Evolutionary conservation across 768 basidiomycete species (phyloP), one percentile per base, ranked within the genome.

Genomic region (Tricholomella constricta): DNA sequence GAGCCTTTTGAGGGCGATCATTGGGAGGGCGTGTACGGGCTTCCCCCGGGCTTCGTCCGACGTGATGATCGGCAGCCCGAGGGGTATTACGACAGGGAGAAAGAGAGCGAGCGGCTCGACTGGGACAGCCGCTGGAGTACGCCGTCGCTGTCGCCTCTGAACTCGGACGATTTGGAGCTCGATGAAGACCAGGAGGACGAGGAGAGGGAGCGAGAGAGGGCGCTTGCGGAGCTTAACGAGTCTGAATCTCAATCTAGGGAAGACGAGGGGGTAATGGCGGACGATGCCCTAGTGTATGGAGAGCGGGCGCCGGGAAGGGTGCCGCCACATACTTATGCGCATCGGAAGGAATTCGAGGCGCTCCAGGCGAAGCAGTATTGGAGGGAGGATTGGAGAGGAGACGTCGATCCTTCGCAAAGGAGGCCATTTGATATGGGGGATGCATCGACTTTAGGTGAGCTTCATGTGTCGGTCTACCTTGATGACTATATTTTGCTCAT

Each of bases 1-100:
- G 91, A 92, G 51, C 89, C 90, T 3, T 88, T 90, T 55, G 88
- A 92, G 67, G 91, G 88, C 14, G 84, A 92, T 55, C 91, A 92
- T 61, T 92, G 90, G 90, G 81, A 89, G 62, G 88, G 88, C 1
- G 80, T 81, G n/a, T 82, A 81, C 56, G 85, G 77, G 7, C 52
- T 77, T 22, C 78, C 80, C 23, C 66, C 74, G n/a, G 80, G 83
- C 11, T 69, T 65, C 48, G 62, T 66, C 25, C 61, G 60, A 14
- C 58, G 55, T 14, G 65, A 74, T 6, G 71, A 75, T 43, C 69
- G 74, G 29, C 74, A 75, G 65, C 76, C 78, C 20, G 51, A 43
- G 4, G 52, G 45, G 2, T 56, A 52, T 22, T 64, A 62, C 15
- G 58, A 64, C 40, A 58, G 56, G 46, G 61, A 60, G 29, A 60